These are phyloP conservation scores for Lichtheimia corymbifera DNA, from an alignment of 371 early-diverging fungal species.

Conservation along the genomic window DNA sequence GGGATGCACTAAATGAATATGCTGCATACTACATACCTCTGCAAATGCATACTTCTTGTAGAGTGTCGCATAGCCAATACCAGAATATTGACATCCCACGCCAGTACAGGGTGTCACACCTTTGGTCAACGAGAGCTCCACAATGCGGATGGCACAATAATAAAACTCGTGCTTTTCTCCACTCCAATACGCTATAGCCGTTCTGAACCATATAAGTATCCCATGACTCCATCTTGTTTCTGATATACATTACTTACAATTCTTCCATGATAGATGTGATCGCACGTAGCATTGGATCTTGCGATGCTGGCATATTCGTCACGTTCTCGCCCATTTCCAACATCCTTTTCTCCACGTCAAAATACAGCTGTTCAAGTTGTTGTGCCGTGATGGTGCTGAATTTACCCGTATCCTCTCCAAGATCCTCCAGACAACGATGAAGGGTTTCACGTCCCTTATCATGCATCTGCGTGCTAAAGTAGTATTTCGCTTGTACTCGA, in stretches of 20 bases:
- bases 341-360: slow-evolving; percentile 5
- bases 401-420: slow-evolving; percentile 22
- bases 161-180: slow-evolving; percentile 35
- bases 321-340: slow-evolving; percentile 22
- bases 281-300: slow-evolving; percentile 23
- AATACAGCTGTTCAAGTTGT: slow-evolving; percentile 22
- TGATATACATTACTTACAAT: slow-evolving; percentile 19
- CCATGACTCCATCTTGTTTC: neutral
- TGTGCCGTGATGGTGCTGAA: slow-evolving; percentile 9
- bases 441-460: slow-evolving; percentile 26
- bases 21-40: slow-evolving; percentile 15
- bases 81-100: slow-evolving; percentile 27
- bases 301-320: slow-evolving; percentile 16
- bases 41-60: slow-evolving; percentile 27
- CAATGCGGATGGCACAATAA: slow-evolving; percentile 32
- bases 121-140: slow-evolving; percentile 25
- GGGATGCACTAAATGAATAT: slow-evolving; percentile 7
- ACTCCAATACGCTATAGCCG: slow-evolving; percentile 37
- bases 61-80: slow-evolving; percentile 25
- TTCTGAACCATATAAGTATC: slow-evolving; percentile 8
- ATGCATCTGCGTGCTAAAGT: slow-evolving; percentile 38
- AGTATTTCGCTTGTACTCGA: slow-evolving; percentile 36
- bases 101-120: slow-evolving; percentile 30
- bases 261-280: slow-evolving; percentile 39
- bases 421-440: slow-evolving; percentile 27